A percentile compares a stretch with the other conserved stretches of the same genome.
phyloP scores from a whole-genome alignment of 2,329 filamentous ascomycete genomes.

The Phyllosticta capitalensis region DNA sequence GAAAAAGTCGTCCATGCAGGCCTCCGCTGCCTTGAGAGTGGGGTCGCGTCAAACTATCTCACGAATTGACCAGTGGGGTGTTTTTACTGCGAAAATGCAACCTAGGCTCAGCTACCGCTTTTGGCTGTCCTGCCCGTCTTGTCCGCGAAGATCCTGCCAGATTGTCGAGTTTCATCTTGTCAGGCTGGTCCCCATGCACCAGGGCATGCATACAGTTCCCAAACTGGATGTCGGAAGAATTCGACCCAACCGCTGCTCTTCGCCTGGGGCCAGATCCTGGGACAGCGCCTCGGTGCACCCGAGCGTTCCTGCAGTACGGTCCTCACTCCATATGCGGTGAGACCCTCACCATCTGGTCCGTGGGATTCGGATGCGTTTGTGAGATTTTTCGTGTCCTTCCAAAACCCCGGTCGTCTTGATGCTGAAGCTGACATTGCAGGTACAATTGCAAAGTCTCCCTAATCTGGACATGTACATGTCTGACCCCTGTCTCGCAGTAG shows the following conservation, averaged over 20 bases:
- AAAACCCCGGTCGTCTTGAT: background rate
- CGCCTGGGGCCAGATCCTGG: slow-evolving; percentile 6
- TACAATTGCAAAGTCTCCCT: background rate
- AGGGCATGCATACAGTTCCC: background rate
- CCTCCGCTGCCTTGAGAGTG: background rate
- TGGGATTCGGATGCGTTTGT: background rate
- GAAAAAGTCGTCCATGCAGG: no score
- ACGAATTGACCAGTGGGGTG: background rate
- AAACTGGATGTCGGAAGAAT: slow-evolving; percentile 4
- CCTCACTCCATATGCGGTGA: background rate
- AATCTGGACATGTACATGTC: background rate
- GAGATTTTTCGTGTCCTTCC: background rate
- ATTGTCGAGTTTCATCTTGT: slow-evolving; percentile 1
- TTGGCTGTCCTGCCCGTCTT: background rate
- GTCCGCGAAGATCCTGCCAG: background rate
- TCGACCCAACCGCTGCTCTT: slow-evolving; percentile 10
- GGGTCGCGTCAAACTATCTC: background rate
- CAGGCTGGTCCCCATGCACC: background rate
- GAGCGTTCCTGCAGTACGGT: slow-evolving; percentile 10
- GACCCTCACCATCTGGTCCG: background rate
- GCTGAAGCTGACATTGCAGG: background rate
- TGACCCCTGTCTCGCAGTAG: background rate
- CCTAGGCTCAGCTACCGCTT: slow-evolving; percentile 6
- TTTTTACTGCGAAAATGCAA: slow-evolving; percentile 6
- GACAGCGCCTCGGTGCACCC: slow-evolving; percentile 8